These are phyloP conservation scores for Podila clonocystis DNA, from an alignment of 192 early-diverging fungal species.

Conservation along the genomic window DNA sequence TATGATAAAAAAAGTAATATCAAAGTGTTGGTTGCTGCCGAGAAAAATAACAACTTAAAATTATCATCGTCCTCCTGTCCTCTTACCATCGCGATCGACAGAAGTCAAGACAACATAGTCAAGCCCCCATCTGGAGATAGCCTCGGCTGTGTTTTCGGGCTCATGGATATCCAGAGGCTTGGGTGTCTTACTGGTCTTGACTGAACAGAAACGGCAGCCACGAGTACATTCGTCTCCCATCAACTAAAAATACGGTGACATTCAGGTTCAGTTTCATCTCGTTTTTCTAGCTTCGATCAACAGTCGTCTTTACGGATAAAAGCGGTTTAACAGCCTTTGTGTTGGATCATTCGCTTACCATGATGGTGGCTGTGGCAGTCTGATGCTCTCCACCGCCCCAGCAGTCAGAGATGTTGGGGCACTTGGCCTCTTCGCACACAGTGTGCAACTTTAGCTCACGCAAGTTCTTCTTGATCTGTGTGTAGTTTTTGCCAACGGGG, in stretches of 20 bases:
- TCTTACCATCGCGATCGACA: constrained; percentile 90
- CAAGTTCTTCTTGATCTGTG: constrained; percentile 88
- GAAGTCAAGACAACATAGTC: constrained; percentile 98
- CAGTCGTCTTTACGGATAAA: background rate
- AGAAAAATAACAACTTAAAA: background rate
- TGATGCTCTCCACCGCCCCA: constrained; percentile 97
- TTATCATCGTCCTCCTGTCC: background rate
- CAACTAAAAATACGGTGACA: constrained; percentile 52
- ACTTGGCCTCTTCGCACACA: constrained; percentile 97
- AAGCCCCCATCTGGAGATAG: constrained; percentile 93
- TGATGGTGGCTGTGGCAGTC: constrained; percentile 97
- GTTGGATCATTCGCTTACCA: constrained; percentile 54
- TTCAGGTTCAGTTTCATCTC: background rate
- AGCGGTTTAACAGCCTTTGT: background rate
- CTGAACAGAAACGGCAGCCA: constrained; percentile 97
- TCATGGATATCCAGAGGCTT: constrained; percentile 88
- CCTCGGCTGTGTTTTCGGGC: constrained; percentile 92
- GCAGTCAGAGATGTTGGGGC: constrained; percentile 99
- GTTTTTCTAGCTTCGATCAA: background rate
- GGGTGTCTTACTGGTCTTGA: constrained; percentile 92
- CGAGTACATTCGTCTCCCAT: constrained; percentile 99
- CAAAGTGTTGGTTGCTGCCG: background rate
- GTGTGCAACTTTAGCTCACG: constrained; percentile 96
- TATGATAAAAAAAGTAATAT: constrained; percentile 14
- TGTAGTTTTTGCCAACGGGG: constrained; percentile 81